A percentile compares a stretch with the other conserved stretches of the same genome.
These are phyloP conservation scores for Plenodomus lindquistii DNA, from an alignment of 2,329 filamentous ascomycete genomes.

Conservation along the genomic window DNA sequence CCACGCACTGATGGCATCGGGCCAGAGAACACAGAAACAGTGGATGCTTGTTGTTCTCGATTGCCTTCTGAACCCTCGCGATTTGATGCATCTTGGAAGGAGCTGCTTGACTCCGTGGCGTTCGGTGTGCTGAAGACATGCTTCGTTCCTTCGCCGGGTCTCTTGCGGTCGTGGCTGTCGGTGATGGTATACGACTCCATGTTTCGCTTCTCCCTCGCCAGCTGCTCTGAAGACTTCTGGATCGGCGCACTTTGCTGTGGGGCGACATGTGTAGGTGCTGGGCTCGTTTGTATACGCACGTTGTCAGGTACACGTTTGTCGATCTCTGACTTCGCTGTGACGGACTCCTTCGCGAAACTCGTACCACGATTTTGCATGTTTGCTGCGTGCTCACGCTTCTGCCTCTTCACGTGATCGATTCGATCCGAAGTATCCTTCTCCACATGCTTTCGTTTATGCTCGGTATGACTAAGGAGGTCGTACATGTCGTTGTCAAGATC, in stretches of 20 bases:
- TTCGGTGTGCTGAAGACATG: no score
- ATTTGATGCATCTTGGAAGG: no score
- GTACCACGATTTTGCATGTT: background rate
- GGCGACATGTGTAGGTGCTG: background rate
- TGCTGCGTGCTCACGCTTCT: conserved; percentile 3
- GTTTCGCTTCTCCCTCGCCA: no score
- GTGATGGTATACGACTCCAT: no score
- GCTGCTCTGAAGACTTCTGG: background rate
- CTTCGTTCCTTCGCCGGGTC: no score
- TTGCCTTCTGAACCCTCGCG: no score
- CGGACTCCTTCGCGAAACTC: background rate
- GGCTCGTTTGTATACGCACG: conserved; percentile 1
- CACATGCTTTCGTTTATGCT: background rate
- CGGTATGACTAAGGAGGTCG: background rate
- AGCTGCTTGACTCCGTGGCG: background rate
- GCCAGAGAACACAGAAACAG: background rate
- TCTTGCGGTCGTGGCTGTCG: no score
- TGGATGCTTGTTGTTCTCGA: background rate
- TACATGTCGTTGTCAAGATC: background rate
- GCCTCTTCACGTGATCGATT: conserved; percentile 1
- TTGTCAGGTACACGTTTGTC: conserved; percentile 5
- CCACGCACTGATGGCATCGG: background rate
- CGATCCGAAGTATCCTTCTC: background rate
- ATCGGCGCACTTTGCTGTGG: background rate
- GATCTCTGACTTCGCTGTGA: background rate